phyloP scores from a whole-genome alignment of 257 asterid species.

The Anisodus tanguticus region DNA sequence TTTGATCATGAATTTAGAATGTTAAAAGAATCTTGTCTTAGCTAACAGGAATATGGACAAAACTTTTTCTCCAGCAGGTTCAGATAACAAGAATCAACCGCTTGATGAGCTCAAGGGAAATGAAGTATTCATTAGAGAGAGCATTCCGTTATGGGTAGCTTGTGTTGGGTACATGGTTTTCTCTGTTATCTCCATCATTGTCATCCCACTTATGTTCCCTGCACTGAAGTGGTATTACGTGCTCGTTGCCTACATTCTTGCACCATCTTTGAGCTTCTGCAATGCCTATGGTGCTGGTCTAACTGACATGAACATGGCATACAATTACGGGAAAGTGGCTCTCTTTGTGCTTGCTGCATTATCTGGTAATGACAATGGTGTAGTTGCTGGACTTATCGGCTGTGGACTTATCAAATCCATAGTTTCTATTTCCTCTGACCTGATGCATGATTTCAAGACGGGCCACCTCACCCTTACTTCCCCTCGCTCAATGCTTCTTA shows the following conservation, averaged over 20 bases:
- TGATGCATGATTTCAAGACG: conserved; percentile 79
- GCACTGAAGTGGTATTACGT: conserved; percentile 72
- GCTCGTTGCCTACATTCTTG: conserved; percentile 56
- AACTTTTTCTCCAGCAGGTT: conserved; percentile 29
- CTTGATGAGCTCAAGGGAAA: conserved; percentile 46
- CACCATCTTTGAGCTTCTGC: conserved; percentile 76
- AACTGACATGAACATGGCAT: conserved; percentile 81
- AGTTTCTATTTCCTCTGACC: conserved; percentile 61
- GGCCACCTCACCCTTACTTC: conserved; percentile 77
- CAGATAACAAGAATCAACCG: conserved; percentile 41
- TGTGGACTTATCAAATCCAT: conserved; percentile 76
- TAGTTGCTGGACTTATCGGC: conserved; percentile 73
- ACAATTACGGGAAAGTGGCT: conserved; percentile 74
- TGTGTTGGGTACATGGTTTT: conserved; percentile 59
- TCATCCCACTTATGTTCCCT: conserved; percentile 74
- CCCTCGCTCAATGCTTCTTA: conserved; percentile 68
- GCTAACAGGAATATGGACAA: no score
- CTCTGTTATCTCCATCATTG: conserved; percentile 54
- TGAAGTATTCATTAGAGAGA: conserved; percentile 62
- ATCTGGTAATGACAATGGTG: conserved; percentile 58
- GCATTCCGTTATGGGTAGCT: conserved; percentile 70
- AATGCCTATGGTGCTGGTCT: conserved; percentile 76
- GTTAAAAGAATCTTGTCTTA: no score
- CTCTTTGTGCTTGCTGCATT: conserved; percentile 66
- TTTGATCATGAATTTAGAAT: no score